Evolutionary conservation across 2,329 filamentous ascomycete species (phyloP).

Genomic region (Colletotrichum coccodes): DNA sequence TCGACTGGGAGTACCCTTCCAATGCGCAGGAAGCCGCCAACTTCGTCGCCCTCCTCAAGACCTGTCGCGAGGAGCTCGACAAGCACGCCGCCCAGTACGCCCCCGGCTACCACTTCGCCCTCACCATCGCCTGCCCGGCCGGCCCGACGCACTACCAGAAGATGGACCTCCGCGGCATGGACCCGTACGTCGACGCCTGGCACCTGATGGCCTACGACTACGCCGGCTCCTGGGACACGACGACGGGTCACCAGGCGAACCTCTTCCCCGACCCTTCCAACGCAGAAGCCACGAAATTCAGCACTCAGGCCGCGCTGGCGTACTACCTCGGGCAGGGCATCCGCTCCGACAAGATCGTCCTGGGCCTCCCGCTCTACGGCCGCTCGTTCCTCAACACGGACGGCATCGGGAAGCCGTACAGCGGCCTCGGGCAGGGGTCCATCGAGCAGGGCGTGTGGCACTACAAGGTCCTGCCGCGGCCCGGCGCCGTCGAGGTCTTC

Average conservation of each 20-base stretch:
- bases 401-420: slow-evolving; percentile 72
- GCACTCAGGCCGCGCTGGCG: slow-evolving; percentile 71
- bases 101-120: slow-evolving; percentile 57
- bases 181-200: slow-evolving; percentile 67
- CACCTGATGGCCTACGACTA: slow-evolving; percentile 77
- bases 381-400: slow-evolving; percentile 76
- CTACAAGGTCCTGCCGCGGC: slow-evolving; percentile 75
- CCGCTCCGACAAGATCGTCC: slow-evolving; percentile 70
- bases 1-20: slow-evolving; percentile 66
- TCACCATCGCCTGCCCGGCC: slow-evolving; percentile 62
- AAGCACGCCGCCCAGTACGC: slow-evolving; percentile 49
- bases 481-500: slow-evolving; percentile 64
- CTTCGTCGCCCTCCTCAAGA: slow-evolving; percentile 54
- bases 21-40: slow-evolving; percentile 50
- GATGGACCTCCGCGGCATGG: slow-evolving; percentile 64
- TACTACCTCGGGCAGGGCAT: slow-evolving; percentile 72
- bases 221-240: slow-evolving; percentile 72
- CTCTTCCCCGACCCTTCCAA: slow-evolving; percentile 64
- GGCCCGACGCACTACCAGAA: slow-evolving; percentile 58
- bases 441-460: slow-evolving; percentile 74
- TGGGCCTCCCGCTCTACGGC: slow-evolving; percentile 84
- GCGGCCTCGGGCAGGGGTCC: slow-evolving; percentile 69
- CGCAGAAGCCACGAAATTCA: slow-evolving; percentile 72
- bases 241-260: slow-evolving; percentile 76
- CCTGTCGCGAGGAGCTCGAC: slow-evolving; percentile 55